Conservation (phyloP, 352 stramenopile species). For the Globisporangium abappressorium region DNA sequence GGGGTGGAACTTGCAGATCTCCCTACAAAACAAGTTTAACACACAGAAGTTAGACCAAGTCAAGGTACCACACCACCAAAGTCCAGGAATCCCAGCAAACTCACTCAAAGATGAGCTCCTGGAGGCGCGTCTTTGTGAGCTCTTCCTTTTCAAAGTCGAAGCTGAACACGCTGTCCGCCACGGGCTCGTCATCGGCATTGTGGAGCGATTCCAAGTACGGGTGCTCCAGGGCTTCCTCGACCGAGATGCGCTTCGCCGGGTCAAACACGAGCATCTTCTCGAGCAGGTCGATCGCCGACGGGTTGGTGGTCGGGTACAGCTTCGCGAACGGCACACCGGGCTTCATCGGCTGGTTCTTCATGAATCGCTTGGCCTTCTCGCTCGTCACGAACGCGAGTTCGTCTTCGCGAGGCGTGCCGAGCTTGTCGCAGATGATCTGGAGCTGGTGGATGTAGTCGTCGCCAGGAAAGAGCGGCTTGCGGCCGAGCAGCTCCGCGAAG, state of each 20-base stretch:
- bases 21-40: constrained; percentile 4
- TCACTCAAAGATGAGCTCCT: constrained; percentile 88
- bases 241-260: constrained; percentile 87
- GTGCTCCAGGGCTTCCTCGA: constrained; percentile 90
- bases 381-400: constrained; percentile 92
- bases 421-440: constrained; percentile 92
- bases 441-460: constrained; percentile 99
- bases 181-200: constrained; percentile 91
- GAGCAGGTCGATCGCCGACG: constrained; percentile 73
- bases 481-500: constrained; percentile 90
- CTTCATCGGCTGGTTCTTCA: constrained; percentile 81
- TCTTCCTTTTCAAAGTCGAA: constrained; percentile 90
- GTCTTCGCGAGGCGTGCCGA: constrained; percentile 83
- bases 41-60: neutral
- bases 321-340: constrained; percentile 65
- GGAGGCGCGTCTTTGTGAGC: constrained; percentile 72
- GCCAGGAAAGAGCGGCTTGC: constrained; percentile 91
- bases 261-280: constrained; percentile 89
- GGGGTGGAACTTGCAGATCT: constrained; percentile 71
- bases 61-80: neutral
- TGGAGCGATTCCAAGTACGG: constrained; percentile 91
- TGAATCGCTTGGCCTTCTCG: constrained; percentile 84
- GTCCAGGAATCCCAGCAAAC: constrained; percentile 10
- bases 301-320: constrained; percentile 72
- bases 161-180: constrained; percentile 70